phyloP scores from a whole-genome alignment of 2,329 filamentous ascomycete genomes.

The Aspergillus sp. region DNA sequence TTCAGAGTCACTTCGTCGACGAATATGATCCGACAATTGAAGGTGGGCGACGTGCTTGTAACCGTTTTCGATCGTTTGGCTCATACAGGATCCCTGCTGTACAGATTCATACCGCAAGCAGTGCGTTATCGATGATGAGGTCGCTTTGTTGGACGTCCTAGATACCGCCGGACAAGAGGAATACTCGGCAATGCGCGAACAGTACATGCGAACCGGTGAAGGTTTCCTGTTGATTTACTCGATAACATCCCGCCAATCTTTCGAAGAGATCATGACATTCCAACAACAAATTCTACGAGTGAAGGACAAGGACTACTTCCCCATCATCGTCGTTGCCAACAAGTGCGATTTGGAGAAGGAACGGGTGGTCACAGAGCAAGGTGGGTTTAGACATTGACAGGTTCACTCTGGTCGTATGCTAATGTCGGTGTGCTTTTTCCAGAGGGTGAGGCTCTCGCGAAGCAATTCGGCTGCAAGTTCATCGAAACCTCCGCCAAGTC shows the following conservation, averaged over 20 bases:
- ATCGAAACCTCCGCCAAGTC: constrained; percentile 99
- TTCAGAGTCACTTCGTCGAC: constrained; percentile 95
- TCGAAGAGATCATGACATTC: constrained; percentile 97
- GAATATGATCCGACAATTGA: constrained; percentile 99
- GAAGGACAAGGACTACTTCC: constrained; percentile 99
- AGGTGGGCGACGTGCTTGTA: constrained; percentile 50
- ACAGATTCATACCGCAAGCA: constrained; percentile 99
- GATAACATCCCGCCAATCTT: constrained; percentile 94
- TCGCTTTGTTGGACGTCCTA: constrained; percentile 93
- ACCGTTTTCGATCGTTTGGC: constrained; percentile 10
- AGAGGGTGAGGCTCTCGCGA: constrained; percentile 88
- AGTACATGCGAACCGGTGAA: constrained; percentile 99
- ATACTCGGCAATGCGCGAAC: constrained; percentile 98
- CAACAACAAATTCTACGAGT: constrained; percentile 97
- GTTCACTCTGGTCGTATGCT: neutral
- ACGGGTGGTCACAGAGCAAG: constrained; percentile 85
- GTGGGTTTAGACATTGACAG: constrained; percentile 48
- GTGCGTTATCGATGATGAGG: constrained; percentile 97
- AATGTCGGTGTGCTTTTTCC: constrained; percentile 12
- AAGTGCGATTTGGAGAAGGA: constrained; percentile 97
- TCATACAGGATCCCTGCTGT: constrained; percentile 7
- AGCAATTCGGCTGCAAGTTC: constrained; percentile 92
- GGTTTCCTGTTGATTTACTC: constrained; percentile 97
- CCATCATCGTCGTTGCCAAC: constrained; percentile 98
- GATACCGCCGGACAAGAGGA: constrained; percentile 98